Conservation (phyloP, 495 filamentous ascomycete genomes). For the Aspergillus baeticus region DNA sequence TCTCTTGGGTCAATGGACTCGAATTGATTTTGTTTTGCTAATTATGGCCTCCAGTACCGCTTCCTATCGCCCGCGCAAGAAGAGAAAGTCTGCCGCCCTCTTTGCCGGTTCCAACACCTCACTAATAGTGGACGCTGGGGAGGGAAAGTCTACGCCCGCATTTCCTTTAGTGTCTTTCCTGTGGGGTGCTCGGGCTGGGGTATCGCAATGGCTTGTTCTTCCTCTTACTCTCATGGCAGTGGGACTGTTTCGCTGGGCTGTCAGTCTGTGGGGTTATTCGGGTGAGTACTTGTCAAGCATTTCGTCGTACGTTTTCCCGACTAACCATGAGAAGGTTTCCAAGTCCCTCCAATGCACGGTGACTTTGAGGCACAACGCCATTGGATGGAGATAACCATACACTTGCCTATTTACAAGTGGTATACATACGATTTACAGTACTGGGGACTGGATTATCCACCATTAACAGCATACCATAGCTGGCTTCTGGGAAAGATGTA, state of each 20-base stretch:
- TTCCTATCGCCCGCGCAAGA: slow-evolving; percentile 58
- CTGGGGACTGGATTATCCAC: slow-evolving; percentile 98
- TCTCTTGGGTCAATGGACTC: slow-evolving; percentile 27
- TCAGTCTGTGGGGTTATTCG: slow-evolving; percentile 91
- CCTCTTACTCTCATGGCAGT: slow-evolving; percentile 84
- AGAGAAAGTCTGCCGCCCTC: slow-evolving; percentile 48
- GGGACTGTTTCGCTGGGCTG: slow-evolving; percentile 91
- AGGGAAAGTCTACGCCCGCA: slow-evolving; percentile 48
- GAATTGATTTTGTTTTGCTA: slow-evolving; percentile 13
- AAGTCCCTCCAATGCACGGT: slow-evolving; percentile 86
- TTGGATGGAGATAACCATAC: slow-evolving; percentile 95
- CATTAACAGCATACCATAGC: slow-evolving; percentile 96
- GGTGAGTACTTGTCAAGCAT: slow-evolving; percentile 48
- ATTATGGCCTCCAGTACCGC: slow-evolving; percentile 33
- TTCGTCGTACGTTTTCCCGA: not conserved
- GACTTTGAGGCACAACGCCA: slow-evolving; percentile 97
- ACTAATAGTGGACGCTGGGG: slow-evolving; percentile 40
- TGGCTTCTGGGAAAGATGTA: slow-evolving; percentile 88
- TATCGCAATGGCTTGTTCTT: slow-evolving; percentile 91
- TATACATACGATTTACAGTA: slow-evolving; percentile 95
- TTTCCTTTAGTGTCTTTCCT: slow-evolving; percentile 91
- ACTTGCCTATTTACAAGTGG: slow-evolving; percentile 90
- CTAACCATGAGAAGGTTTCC: slow-evolving; percentile 57
- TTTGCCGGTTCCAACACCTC: slow-evolving; percentile 52
- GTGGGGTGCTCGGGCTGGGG: slow-evolving; percentile 79